Base-by-base conservation (phyloP, 805 yeast genomes). In the Hanseniaspora valbyensis region DNA sequence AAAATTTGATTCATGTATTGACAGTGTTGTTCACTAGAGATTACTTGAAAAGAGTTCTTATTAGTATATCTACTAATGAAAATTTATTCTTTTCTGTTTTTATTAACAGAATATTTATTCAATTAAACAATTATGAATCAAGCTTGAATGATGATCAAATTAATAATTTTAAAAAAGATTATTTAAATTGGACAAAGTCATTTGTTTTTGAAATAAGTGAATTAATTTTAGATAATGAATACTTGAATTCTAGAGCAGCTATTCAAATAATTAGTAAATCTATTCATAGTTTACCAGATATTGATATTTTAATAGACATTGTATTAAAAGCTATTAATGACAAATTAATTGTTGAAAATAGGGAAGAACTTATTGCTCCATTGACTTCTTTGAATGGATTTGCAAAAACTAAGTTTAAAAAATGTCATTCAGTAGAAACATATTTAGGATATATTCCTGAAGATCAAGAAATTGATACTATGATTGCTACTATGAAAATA, bases 61-160 rank as follows among this genome's bases (percentile, higher is more conserved):
- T 88, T 34, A 95, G 95, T 3, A 63, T 85, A 12, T 88, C 89
- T 56, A 75, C 77, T 56, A 69, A 76, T 24, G 79, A 76, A 22
- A 54, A 83, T 1, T 65, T 86, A 39, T 65, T 48, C 28, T 48
- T 40, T 32, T 42, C 51, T 16, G 37, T 42, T 3, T 39, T 40
- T 26, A 9, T 66, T 68, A 3, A 68, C 69, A 39, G 51, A 33
- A 16, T 48, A 3, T 48, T 48, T 13, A 26, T 28, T 24, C 22
- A 30, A 10, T 10, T 30, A 7, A 26, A 41, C n/a, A 16, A 32
- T 8, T 39, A 39, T 24, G 30, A 36, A 18, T 12, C 10, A 8
- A 38, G 22, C 2, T 25, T 30, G 16, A 13, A 22, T 5, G 37
- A 6, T 6, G 41, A 44, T 14, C 13, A 26, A 7, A 4, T 30